phyloP scores from a whole-genome alignment of 495 filamentous ascomycete genomes.

The Cladorrhinum samala region DNA sequence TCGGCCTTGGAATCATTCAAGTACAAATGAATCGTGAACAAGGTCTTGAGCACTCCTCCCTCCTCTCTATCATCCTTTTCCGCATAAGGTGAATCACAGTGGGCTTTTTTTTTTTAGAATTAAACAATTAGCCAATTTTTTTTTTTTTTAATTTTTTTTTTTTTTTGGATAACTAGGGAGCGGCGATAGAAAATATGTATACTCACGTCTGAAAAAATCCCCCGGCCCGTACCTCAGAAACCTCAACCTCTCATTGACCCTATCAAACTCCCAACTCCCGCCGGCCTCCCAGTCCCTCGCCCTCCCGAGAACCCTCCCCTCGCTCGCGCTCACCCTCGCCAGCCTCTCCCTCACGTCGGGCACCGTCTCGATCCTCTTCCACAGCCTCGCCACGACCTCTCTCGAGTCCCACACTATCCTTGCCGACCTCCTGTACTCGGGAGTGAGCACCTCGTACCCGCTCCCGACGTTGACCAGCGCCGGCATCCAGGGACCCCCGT shows the following conservation, averaged over 20 bases:
- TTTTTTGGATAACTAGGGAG: too few relatives aligned
- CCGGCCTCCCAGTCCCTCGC: conserved; percentile 5
- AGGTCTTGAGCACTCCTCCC: conserved; percentile 47
- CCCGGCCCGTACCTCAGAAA: conserved; percentile 74
- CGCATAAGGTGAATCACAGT: conserved; percentile 65
- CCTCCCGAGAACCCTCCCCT: conserved; percentile 2
- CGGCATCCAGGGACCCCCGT: conserved; percentile 44
- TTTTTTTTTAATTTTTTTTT: too few relatives aligned
- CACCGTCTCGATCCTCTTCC: conserved; percentile 41
- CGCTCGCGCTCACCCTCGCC: conserved; percentile 10
- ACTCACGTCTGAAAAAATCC: conserved; percentile 66
- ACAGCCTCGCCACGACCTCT: conserved; percentile 56
- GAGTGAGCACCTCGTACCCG: conserved; percentile 51
- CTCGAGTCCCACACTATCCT: conserved; percentile 67
- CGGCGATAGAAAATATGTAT: too few relatives aligned
- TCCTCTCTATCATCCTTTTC: conserved; percentile 41
- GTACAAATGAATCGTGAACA: conserved; percentile 79
- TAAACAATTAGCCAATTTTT: background rate
- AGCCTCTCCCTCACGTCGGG: conserved; percentile 27
- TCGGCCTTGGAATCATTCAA: conserved; percentile 53
- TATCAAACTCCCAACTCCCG: conserved; percentile 44
- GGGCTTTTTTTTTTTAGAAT: conserved; percentile 39
- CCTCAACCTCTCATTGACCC: conserved; percentile 71
- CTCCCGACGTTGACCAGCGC: conserved; percentile 66
- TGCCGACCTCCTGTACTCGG: conserved; percentile 59